Base-by-base conservation (phyloP, 140 eudicot genomes). In the Anethum foeniculum region DNA sequence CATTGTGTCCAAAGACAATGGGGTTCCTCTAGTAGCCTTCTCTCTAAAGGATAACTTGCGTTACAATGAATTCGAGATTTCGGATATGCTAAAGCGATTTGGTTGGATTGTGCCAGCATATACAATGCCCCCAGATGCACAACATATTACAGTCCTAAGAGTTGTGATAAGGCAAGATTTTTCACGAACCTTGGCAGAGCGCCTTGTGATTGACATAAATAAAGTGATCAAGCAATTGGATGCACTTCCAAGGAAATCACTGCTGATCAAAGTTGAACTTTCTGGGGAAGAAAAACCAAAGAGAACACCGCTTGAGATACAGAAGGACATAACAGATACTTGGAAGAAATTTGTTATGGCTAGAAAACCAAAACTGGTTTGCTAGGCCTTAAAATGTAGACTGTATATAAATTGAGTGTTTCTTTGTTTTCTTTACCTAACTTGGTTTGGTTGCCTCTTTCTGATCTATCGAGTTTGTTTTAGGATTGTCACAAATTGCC, bases 111-210 rank as follows among this genome's bases (percentile, higher is more conserved):
- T 67, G 3, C 74, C 74, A 67, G 74, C 74, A 3, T 67, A 67
- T 10, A 67, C 74, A 14, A 67, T 67, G 91, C 91, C 91, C 6
- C 79, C 87, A 0, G 84, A 88, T 76, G 89, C 89, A 18, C 87
- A 85, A 39, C 87, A 88, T 77, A 36, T 88, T 44, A 84, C 84
- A 0, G 86, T 85, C 10, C 84, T 88, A 0, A 85, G 91, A 0
- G 87, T 88, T 8, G 91, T 88, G 4, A 65, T 88, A 11, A 60
- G 87, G 41, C 89, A 85, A 39, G 91, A 85, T 51, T 88, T 88
- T 62, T 78, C 86, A 27, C 84, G 79, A 34, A 80, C 82, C 32
- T 79, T 88, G 32, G 89, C 91, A 12, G 85, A 84, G 74, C 84
- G 87, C 60, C 89, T 88, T 39, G 67, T 88, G 12, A 21, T 80